Conservation (phyloP, 345 rosid genomes). For the Heritiera fomes region DNA sequence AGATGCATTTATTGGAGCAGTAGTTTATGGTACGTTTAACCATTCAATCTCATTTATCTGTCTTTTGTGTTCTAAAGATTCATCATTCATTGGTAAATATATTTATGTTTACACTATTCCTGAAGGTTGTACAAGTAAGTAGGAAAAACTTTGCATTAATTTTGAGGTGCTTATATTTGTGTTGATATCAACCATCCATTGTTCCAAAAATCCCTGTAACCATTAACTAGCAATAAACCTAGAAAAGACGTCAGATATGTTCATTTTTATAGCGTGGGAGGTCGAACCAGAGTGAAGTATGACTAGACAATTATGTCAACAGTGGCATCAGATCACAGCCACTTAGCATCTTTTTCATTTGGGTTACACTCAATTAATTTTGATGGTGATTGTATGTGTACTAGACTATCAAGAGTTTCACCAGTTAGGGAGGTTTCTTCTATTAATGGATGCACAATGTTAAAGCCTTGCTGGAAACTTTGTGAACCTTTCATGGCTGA, state of each 20-base stretch:
- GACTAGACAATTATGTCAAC: neutral
- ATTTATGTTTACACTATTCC: neutral
- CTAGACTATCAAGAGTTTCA: neutral
- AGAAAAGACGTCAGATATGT: neutral
- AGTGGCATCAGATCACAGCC: neutral
- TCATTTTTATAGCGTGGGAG: neutral
- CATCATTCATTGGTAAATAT: neutral
- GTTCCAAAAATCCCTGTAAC: neutral
- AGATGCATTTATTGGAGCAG: conserved; percentile 83
- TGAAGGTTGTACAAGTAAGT: neutral
- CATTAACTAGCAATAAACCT: neutral
- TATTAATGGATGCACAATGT: neutral
- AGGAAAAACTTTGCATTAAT: neutral
- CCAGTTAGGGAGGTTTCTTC: neutral
- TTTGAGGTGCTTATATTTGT: neutral
- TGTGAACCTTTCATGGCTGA: neutral
- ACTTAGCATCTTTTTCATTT: neutral
- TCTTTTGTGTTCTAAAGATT: conserved; percentile 4
- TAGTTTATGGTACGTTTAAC: conserved; percentile 57
- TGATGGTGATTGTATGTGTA: neutral
- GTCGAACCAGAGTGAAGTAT: neutral
- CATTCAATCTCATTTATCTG: neutral
- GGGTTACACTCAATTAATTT: neutral
- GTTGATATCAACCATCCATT: neutral
- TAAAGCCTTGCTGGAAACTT: neutral